phyloP scores from a whole-genome alignment of 2,329 filamentous ascomycete genomes.

The Colletotrichum noveboracense region DNA sequence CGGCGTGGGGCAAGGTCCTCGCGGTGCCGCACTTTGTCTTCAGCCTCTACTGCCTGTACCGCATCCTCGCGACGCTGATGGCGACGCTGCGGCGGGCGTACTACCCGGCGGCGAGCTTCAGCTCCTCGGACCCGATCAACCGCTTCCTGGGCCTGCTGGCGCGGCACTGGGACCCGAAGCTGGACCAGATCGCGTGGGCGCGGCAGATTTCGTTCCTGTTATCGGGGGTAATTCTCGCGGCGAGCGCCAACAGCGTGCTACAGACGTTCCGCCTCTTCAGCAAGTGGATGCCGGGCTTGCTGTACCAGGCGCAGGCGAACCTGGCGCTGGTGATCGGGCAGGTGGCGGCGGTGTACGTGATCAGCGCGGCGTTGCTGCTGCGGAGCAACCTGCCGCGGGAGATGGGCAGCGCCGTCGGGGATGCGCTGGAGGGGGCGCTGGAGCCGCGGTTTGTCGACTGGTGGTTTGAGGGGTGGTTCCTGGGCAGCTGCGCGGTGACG shows the following conservation, averaged over 20 bases:
- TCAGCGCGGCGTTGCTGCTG: conserved; percentile 78
- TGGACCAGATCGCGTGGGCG: conserved; percentile 84
- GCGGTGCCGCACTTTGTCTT: conserved; percentile 71
- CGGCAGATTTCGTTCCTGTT: conserved; percentile 85
- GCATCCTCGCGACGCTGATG: conserved; percentile 74
- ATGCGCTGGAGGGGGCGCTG: conserved; percentile 78
- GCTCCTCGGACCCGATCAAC: conserved; percentile 81
- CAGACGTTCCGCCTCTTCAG: conserved; percentile 85
- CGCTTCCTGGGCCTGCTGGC: conserved; percentile 81
- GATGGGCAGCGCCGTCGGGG: conserved; percentile 77
- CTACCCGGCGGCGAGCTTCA: conserved; percentile 53
- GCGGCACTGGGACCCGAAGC: conserved; percentile 81
- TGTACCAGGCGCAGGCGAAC: conserved; percentile 78
- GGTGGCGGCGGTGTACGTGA: conserved; percentile 84
- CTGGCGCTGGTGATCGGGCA: conserved; percentile 81
- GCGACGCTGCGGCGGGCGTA: conserved; percentile 68
- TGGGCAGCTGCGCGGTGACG: conserved; percentile 70
- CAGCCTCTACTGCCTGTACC: conserved; percentile 83
- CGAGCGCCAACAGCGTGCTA: conserved; percentile 82
- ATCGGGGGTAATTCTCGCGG: conserved; percentile 81
- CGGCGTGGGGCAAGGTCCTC: conserved; percentile 68
- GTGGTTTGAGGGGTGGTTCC: conserved; percentile 91
- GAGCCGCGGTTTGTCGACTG: conserved; percentile 75
- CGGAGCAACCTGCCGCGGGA: conserved; percentile 79
- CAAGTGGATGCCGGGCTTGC: conserved; percentile 73